Percentiles rank a stretch among this genome's conserved stretches.
Evolutionary conservation across 1,139 yeast species (phyloP).

Genomic region (Kodamaea anthophila): DNA sequence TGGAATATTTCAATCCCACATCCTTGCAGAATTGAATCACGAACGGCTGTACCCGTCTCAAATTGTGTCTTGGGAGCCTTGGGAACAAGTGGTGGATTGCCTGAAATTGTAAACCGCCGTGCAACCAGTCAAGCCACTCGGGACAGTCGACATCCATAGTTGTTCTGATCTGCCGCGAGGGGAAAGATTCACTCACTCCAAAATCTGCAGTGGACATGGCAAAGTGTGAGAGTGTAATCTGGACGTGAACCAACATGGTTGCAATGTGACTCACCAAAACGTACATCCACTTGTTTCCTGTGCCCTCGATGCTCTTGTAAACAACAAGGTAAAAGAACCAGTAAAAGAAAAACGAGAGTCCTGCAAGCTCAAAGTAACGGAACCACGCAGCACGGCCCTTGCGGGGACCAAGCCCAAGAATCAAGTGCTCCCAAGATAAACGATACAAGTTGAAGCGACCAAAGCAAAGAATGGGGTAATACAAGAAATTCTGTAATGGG

Average conservation of each 20-base stretch:
- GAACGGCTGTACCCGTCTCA: conserved; percentile 65
- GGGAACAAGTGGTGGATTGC: conserved; percentile 90
- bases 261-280: conserved; percentile 71
- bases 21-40: conserved; percentile 70
- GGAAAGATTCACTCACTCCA: conserved; percentile 77
- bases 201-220: conserved; percentile 90
- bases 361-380: conserved; percentile 68
- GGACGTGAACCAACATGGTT: conserved; percentile 89
- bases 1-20: conserved; percentile 76
- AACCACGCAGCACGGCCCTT: conserved; percentile 84
- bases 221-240: conserved; percentile 82
- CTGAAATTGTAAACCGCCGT: conserved; percentile 90
- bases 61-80: conserved; percentile 80
- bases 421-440: conserved; percentile 70
- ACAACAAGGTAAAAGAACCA: conserved; percentile 75
- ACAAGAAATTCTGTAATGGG: conserved; percentile 61
- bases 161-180: conserved; percentile 76
- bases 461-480: conserved; percentile 74
- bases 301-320: conserved; percentile 44
- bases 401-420: conserved; percentile 67
- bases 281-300: conserved; percentile 47
- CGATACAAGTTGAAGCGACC: conserved; percentile 84
- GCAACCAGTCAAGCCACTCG: conserved; percentile 82
- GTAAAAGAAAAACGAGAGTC: conserved; percentile 60
- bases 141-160: conserved; percentile 97